Base-by-base conservation (phyloP, 208 protist species). In the Crithidia sp. region DNA sequence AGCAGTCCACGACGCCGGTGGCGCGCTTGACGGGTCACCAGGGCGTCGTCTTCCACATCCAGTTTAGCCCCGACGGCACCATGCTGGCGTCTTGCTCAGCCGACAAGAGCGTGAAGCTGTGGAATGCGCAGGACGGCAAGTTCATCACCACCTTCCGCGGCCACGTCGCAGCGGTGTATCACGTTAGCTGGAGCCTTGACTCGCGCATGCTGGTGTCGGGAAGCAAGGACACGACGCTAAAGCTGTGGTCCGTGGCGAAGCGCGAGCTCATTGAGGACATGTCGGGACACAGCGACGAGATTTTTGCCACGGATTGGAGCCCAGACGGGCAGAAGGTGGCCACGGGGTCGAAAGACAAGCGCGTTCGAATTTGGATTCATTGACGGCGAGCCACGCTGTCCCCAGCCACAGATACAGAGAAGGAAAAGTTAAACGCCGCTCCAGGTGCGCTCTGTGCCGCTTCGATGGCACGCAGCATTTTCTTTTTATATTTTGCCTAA, bases 31-130 rank as follows among this genome's bases (percentile, higher is more conserved):
- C 97, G 2, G 97, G 97, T 1, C 96, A 98, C 67, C 92, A 97
- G 67, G 94, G 93, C 7, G 75, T 85, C n/a, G 92, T 99, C 54
- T 99, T 98, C 64, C 88, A 98, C 59, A 98, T 99, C 28, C 77
- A 84, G 57, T 99, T 99, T 76, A 99, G 97, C 44, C 99, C 99
- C 0, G 96, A 99, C 74, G 98, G 98, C 28, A 90, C 94, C 14
- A 84, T 95, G 69, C 97, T 99, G 55, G 98, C 98, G 13, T 98
- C 92, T 28, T 98, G 96, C 41, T 99, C 97, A 4, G 99, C 99
- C 60, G 99, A 99, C 81, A 99, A 99, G 76, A 98, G 93, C 39
- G 93, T 99, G 5, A 98, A 98, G 67, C 65, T 99, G 12, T 99
- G 98, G 98, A 96, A 98, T 63, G 94, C 92, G 14, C 50, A 74